Evolutionary conservation across 306 rosid genomes (phyloP), one percentile per base, ranked within the genome.

Genomic region (Vigna radiata): DNA sequence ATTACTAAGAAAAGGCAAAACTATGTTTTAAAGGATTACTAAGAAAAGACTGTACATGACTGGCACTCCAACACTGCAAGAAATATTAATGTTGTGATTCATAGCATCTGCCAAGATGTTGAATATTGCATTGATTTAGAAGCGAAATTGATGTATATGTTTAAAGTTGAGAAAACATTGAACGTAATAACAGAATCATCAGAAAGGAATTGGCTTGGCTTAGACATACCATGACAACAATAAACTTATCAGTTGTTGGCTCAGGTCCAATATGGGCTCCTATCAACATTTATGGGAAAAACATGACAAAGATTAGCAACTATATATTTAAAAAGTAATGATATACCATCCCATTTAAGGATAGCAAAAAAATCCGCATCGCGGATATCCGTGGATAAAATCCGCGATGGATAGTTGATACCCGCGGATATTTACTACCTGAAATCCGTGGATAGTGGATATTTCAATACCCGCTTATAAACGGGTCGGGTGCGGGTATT

Each of bases 231-330:
- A 93, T 93, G 79, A 93, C 98, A 64, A 91, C 98, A 77, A 93
- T 97, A 88, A 93, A 93, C 86, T 96, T 89, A 83, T 93, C 98
- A 15, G 98, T 93, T 66, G 98, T 93, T 70, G 98, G 98, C 83
- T 93, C 98, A 0, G 98, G 98, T 74, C 98, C 98, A 83, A 93
- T 93, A 80, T 93, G 98, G 69, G 98, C 98, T 72, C 98, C 98
- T 93, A 75, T 68, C 11, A 76, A 76, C 56, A 70, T 79, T 79
- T 36, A 58, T 17, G 18, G 36, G 39, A 55, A 76, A 64, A 64
- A 83, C 43, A 50, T 61, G 72, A 48, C 54, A 53, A 62, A 56
- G 55, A 64, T 82, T 72, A 70, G 44, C 70, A 41, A 41, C 67
- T 1, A 44, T 43, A 68, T 9, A 61, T 61, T 63, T 17, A 8